Conservation (phyloP, 169 alveolate genomes). For the Plasmodium billcollinsi region DNA sequence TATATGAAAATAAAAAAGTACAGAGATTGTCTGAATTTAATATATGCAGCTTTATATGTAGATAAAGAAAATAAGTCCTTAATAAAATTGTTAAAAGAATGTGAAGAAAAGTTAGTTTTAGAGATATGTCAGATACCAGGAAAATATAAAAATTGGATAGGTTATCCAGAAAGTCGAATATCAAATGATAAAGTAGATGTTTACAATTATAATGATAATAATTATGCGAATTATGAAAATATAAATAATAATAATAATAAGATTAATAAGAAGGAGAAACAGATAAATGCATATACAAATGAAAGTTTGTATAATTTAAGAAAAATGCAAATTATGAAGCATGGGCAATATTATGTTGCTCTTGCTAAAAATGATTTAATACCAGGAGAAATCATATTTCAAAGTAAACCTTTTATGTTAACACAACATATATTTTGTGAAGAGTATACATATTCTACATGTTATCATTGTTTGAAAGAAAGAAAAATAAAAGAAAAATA, state of each 20-base stretch:
- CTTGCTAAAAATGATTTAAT: slow-evolving; percentile 33
- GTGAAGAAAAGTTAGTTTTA: slow-evolving; percentile 46
- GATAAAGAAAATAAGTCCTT: slow-evolving; percentile 22
- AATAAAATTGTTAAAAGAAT: slow-evolving; percentile 2
- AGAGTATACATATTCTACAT: slow-evolving; percentile 71
- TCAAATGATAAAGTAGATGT: background rate
- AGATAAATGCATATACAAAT: background rate
- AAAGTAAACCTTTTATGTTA: slow-evolving; percentile 21
- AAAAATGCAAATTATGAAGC: slow-evolving; percentile 21
- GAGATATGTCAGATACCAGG: slow-evolving; percentile 16
- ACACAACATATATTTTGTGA: slow-evolving; percentile 44
- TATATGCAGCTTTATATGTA: slow-evolving; percentile 54
- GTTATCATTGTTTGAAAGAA: slow-evolving; percentile 92
- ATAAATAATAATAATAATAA: background rate
- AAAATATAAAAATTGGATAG: slow-evolving; percentile 30
- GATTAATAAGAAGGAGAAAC: background rate
- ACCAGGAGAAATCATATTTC: slow-evolving; percentile 64
- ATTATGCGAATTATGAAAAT: background rate
- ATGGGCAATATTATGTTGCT: slow-evolving; percentile 16
- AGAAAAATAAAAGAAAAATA: slow-evolving; percentile 79
- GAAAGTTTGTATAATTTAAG: background rate
- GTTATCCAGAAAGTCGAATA: slow-evolving; percentile 16
- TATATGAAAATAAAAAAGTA: slow-evolving; percentile 23
- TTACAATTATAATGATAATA: background rate
- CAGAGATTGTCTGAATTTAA: slow-evolving; percentile 14